Evolutionary conservation across 306 rosid genomes (phyloP), one percentile per base, ranked within the genome.

Genomic region (Psophocarpus tetragonolobus): DNA sequence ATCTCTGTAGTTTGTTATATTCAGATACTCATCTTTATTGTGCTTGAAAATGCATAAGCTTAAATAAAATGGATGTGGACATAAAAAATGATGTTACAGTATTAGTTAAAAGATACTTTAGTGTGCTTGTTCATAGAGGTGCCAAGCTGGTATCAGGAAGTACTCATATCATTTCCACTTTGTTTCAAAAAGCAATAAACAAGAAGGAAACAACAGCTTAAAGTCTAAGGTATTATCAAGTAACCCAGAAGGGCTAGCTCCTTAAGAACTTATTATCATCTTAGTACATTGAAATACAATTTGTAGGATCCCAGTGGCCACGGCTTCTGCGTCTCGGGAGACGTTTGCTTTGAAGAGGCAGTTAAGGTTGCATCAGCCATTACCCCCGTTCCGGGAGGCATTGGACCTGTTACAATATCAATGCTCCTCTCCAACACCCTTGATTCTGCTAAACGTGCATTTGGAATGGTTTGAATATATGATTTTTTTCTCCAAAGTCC

Each of bases 311-410:
- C 74, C 4, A 69, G 33, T 10, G 70, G 75, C 50, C 56, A 47
- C 20, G 85, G 84, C 14, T 86, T 84, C 21, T 72, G 17, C 27
- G 58, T 74, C 65, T 30, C 42, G 0, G 90, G 90, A 73, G 90
- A 86, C 77, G 86, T 88, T 44, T 88, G 88, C 76, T 84, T 80
- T 21, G 79, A 71, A 64, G 90, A 88, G 74, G 92, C 92, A 61
- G 64, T 86, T 9, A 82, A 84, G 81, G 87, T 88, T 78, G 92
- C 76, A 48, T 86, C 88, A 12, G 88, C 90, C 61, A 68, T 86
- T 27, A 82, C 92, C 23, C 88, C 87, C 0, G 88, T 88, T 33
- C 92, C 92, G 3, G 90, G 90, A 73, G 90, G 92, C 5, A 27
- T 86, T 2, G 88, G 87, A 60, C 85, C 90, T 6, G 76, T 80